These are phyloP conservation scores for Arabis alpina DNA, from an alignment of 345 rosid species.

Conservation along the genomic window DNA sequence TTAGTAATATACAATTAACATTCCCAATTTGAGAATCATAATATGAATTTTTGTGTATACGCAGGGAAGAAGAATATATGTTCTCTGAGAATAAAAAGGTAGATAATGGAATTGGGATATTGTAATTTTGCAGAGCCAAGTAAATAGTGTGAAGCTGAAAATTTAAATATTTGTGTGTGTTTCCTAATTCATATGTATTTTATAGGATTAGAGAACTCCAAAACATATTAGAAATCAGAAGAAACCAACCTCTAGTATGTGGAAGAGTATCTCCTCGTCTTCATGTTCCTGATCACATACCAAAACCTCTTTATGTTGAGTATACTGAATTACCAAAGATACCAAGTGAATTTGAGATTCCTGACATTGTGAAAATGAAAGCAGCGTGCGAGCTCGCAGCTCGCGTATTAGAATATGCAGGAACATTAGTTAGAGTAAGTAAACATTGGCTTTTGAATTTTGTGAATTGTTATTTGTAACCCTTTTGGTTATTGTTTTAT, in stretches of 20 bases:
- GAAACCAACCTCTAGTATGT: conserved; percentile 60
- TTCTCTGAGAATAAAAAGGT: conserved; percentile 63
- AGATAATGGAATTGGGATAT: not conserved
- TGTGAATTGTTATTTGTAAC: not conserved
- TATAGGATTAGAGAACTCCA: conserved; percentile 59
- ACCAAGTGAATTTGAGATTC: conserved; percentile 63
- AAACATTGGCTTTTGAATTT: conserved; percentile 18
- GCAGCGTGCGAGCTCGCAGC: conserved; percentile 92
- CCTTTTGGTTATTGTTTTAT: not conserved
- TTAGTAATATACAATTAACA: not conserved
- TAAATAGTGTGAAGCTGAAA: not conserved
- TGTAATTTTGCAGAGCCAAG: not conserved
- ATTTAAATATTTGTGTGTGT: not conserved
- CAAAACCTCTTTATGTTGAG: conserved; percentile 65
- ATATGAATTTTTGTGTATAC: not conserved
- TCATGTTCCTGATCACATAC: conserved; percentile 73
- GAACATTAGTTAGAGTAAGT: conserved; percentile 75
- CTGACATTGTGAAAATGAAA: conserved; percentile 68
- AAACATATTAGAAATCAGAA: conserved; percentile 42
- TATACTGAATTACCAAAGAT: conserved; percentile 57
- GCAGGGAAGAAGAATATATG: conserved; percentile 43
- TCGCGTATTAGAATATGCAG: conserved; percentile 72
- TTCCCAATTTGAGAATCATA: not conserved
- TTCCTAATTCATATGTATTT: not conserved
- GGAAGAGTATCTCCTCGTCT: conserved; percentile 76